phyloP scores from a whole-genome alignment of 495 filamentous ascomycete genomes.

The Margaritispora aquatica region DNA sequence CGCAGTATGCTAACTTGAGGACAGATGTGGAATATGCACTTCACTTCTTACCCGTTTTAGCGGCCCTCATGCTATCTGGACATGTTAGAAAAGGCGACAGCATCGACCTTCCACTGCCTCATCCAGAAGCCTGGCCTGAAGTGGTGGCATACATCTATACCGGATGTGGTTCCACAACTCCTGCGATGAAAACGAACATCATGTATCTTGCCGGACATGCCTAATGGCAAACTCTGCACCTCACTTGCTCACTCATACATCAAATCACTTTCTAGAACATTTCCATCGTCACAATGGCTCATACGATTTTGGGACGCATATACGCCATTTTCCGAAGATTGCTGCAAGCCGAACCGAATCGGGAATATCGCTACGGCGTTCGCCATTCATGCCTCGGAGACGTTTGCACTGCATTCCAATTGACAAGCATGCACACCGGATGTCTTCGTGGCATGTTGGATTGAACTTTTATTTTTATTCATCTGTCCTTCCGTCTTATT shows the following conservation, averaged over 20 bases:
- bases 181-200: slow-evolving; percentile 43
- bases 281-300: neutral
- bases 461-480: no score
- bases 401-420: no score
- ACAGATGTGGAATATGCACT: slow-evolving; percentile 45
- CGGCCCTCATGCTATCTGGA: slow-evolving; percentile 42
- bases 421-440: neutral
- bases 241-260: neutral
- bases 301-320: neutral
- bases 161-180: slow-evolving; percentile 38
- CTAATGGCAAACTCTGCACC: neutral
- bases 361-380: neutral
- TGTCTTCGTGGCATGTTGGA: neutral
- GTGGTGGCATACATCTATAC: slow-evolving; percentile 47
- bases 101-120: slow-evolving; percentile 49
- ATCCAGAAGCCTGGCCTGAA: slow-evolving; percentile 44
- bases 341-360: neutral
- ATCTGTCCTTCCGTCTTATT: no score
- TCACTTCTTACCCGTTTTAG: slow-evolving; percentile 43
- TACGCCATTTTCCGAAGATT: neutral
- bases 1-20: neutral
- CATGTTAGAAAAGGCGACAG: slow-evolving; percentile 43
- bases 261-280: no score
- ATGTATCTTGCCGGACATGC: slow-evolving; percentile 43
- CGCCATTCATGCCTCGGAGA: neutral